Conservation (phyloP, 768 basidiomycete genomes). For the Nevesoporus exiguus region DNA sequence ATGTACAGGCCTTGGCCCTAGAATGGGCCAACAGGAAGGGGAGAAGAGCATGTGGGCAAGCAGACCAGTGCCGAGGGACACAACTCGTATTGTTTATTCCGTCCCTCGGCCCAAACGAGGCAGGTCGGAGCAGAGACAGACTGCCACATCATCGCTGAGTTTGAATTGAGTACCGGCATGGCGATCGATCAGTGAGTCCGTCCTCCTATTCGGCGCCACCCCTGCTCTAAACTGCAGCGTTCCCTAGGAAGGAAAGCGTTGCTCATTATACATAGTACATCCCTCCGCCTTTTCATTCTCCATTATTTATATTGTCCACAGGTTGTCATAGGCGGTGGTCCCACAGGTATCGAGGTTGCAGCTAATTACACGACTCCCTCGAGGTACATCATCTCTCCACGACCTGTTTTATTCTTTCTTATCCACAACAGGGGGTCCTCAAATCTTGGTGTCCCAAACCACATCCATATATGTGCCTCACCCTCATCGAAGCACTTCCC, state of each 20-base stretch:
- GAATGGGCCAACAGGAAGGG: no score
- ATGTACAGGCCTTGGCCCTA: no score
- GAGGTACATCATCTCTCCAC: constrained; percentile 39
- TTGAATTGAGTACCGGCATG: no score
- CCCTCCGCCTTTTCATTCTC: background rate
- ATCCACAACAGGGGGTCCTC: constrained; percentile 56
- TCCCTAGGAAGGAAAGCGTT: constrained; percentile 90
- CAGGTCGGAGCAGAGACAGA: no score
- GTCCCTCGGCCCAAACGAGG: no score
- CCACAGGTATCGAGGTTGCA: constrained; percentile 93
- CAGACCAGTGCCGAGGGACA: no score
- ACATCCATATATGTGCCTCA: constrained; percentile 82
- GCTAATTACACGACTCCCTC: constrained; percentile 85
- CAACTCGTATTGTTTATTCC: no score
- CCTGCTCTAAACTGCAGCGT: constrained; percentile 92
- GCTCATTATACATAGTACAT: constrained; percentile 91
- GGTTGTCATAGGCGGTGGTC: constrained; percentile 94
- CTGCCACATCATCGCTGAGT: no score
- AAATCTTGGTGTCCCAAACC: constrained; percentile 96
- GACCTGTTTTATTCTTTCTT: background rate
- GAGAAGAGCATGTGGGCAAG: no score
- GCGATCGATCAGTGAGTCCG: no score
- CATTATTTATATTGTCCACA: constrained; percentile 19
- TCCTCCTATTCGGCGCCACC: no score
- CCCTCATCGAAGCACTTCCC: constrained; percentile 94